Conservation (phyloP, 495 filamentous ascomycete species). For the Rhizodiscina lignyota region DNA sequence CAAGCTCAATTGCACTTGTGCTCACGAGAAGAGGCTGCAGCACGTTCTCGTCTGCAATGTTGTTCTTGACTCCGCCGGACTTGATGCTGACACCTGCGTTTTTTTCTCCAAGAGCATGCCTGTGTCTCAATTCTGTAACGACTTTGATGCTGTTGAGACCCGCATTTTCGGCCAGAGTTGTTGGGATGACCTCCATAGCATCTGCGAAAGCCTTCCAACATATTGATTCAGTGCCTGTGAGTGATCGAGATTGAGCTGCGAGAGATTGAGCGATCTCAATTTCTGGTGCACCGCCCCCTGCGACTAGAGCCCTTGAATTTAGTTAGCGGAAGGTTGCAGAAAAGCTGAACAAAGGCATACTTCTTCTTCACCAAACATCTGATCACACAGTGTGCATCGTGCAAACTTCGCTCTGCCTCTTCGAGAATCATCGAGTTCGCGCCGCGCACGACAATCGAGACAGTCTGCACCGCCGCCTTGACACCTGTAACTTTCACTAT, state of each 20-base stretch:
- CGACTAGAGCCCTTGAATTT: constrained; percentile 51
- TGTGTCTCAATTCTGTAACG: constrained; percentile 87
- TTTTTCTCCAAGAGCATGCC: constrained; percentile 85
- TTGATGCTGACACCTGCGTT: constrained; percentile 96
- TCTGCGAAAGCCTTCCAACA: constrained; percentile 99
- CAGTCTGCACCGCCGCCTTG: constrained; percentile 63
- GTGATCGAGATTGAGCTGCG: constrained; percentile 58
- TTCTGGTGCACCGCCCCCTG: constrained; percentile 89
- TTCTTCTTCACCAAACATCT: constrained; percentile 98
- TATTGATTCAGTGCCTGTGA: constrained; percentile 84
- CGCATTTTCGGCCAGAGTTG: constrained; percentile 92
- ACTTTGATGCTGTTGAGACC: constrained; percentile 96
- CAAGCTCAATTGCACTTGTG: constrained; percentile 92
- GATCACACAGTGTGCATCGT: constrained; percentile 95
- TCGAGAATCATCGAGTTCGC: constrained; percentile 91
- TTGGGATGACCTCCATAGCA: constrained; percentile 93
- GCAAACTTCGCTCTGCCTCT: constrained; percentile 87
- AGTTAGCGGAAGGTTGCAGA: background rate
- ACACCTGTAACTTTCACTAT: constrained; percentile 93
- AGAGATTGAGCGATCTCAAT: constrained; percentile 81
- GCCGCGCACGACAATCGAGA: constrained; percentile 84
- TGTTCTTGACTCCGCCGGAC: constrained; percentile 84
- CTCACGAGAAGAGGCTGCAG: constrained; percentile 89
- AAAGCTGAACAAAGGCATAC: constrained; percentile 3
- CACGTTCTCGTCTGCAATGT: constrained; percentile 94